A percentile compares a stretch with the other conserved stretches of the same genome.
phyloP scores from a whole-genome alignment of 2,329 filamentous ascomycete species.

The Didymella pinodella region DNA sequence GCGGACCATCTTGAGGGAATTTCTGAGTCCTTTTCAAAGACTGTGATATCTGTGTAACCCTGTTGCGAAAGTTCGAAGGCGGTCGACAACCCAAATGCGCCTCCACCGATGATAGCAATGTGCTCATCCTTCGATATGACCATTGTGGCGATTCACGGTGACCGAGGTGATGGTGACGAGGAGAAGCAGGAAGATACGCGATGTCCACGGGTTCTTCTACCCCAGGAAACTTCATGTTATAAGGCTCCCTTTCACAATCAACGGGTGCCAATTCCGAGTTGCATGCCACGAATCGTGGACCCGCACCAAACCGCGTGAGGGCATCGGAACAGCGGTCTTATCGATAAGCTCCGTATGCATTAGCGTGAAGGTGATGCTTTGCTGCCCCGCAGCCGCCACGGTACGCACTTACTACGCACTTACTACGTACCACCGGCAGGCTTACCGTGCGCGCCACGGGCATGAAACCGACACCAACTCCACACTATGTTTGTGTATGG shows the following conservation, averaged over 20 bases:
- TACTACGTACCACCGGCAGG: slow-evolving; percentile 12
- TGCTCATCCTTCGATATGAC: slow-evolving; percentile 30
- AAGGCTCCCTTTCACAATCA: neutral
- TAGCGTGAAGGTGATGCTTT: slow-evolving; percentile 12
- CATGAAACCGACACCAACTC: slow-evolving; percentile 11
- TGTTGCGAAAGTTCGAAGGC: slow-evolving; percentile 42
- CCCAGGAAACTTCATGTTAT: slow-evolving; percentile 9
- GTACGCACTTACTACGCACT: slow-evolving; percentile 3
- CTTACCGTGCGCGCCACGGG: slow-evolving; percentile 18
- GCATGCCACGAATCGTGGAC: neutral
- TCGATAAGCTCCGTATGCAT: slow-evolving; percentile 15
- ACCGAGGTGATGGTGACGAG: neutral
- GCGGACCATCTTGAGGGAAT: slow-evolving; percentile 63
- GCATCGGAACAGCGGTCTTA: slow-evolving; percentile 15
- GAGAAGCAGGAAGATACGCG: neutral
- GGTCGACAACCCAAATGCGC: slow-evolving; percentile 44
- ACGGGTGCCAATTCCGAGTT: slow-evolving; percentile 12
- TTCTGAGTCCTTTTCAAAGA: slow-evolving; percentile 43
- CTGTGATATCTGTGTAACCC: slow-evolving; percentile 42
- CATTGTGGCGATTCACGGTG: slow-evolving; percentile 23
- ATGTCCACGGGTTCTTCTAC: neutral
- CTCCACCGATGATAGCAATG: slow-evolving; percentile 42
- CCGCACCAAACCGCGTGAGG: slow-evolving; percentile 5
- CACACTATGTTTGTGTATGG: neutral
- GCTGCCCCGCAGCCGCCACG: slow-evolving; percentile 19